Evolutionary conservation across 176 grass and related monocot genomes (phyloP).

Genomic region (Oryza brachyantha): DNA sequence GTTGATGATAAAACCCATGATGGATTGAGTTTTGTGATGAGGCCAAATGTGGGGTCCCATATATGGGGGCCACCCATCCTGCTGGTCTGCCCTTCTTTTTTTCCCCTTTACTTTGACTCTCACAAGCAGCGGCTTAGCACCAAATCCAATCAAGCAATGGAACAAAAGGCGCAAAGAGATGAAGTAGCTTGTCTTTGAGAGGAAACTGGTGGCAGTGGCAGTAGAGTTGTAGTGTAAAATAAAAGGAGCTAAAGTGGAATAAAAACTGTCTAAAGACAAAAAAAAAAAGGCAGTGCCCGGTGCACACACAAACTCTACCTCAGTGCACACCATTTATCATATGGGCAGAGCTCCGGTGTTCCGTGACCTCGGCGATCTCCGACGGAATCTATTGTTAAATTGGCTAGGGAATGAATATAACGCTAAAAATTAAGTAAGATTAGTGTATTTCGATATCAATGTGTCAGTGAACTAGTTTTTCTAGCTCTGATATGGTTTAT

Average conservation of each 20-base stretch:
- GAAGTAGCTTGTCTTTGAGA: background rate
- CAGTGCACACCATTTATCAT: background rate
- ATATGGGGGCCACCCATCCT: background rate
- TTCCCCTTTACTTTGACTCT: conserved; percentile 48
- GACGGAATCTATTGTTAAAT: no score
- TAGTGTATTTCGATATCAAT: no score
- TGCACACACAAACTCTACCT: background rate
- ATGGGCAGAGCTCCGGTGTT: no score
- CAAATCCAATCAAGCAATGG: conserved; percentile 53
- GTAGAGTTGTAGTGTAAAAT: background rate
- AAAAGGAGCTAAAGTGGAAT: background rate
- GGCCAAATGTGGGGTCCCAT: background rate
- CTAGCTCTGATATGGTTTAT: no score
- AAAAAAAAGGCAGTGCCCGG: background rate
- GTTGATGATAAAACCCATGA: conserved; percentile 24
- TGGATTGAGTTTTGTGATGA: background rate
- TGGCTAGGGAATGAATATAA: no score
- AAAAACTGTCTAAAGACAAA: background rate
- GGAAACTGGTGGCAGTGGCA: background rate
- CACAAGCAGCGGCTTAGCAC: background rate
- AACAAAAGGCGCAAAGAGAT: background rate
- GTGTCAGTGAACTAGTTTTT: no score
- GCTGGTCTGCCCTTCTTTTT: background rate
- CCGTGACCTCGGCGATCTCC: no score
- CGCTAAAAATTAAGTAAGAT: no score